Conservation (phyloP, 768 basidiomycete species). For the Lyophyllum decastes region DNA sequence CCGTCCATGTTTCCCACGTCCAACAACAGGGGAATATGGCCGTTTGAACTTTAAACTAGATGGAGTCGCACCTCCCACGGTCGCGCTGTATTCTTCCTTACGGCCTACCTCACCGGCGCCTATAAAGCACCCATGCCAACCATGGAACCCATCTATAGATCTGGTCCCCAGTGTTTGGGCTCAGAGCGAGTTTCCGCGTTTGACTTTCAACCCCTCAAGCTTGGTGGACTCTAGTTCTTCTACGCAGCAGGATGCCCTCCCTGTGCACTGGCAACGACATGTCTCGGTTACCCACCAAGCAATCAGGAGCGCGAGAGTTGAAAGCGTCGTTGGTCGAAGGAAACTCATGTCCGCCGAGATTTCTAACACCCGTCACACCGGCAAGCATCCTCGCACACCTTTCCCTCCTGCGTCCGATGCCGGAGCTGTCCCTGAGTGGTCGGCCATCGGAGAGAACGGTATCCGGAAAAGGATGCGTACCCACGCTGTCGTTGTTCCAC, state of each 20-base stretch:
- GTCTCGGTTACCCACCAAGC: background rate
- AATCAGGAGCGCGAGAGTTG: background rate
- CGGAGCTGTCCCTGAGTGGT: background rate
- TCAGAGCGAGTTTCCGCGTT: background rate
- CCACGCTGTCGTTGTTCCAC: background rate
- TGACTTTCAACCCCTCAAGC: background rate
- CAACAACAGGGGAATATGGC: background rate
- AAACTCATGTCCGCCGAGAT: background rate
- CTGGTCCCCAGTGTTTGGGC: background rate
- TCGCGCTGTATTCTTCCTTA: background rate
- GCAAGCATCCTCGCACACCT: constrained; percentile 11
- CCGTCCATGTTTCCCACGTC: background rate
- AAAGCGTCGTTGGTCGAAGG: background rate
- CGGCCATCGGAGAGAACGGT: background rate
- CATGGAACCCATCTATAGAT: too few species aligned
- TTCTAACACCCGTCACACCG: background rate
- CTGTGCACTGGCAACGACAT: background rate
- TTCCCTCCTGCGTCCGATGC: background rate
- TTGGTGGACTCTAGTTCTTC: background rate
- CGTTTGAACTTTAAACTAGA: background rate
- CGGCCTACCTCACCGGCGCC: background rate
- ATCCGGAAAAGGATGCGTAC: constrained; percentile 9
- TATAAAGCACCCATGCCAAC: background rate
- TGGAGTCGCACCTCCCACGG: background rate
- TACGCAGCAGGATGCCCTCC: background rate